Base-by-base conservation (phyloP, 805 yeast genomes). In the Torulaspora quercuum region DNA sequence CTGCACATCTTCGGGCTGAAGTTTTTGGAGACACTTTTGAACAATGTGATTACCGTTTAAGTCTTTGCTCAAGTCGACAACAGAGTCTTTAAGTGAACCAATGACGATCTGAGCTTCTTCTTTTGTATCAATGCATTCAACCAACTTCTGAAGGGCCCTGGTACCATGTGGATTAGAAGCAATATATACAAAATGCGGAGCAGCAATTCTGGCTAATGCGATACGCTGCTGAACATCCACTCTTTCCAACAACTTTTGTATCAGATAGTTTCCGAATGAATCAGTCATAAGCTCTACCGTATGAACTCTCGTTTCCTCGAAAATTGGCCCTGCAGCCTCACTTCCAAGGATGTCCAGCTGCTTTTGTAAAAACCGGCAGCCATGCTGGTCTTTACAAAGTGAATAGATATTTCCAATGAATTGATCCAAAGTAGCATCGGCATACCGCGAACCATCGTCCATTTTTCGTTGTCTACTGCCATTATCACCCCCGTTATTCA, bases 131-230 rank as follows among this genome's bases (percentile, higher is more conserved):
- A 87, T 72, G 49, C 87, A 82, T 57, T 92, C 97, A 34, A 92
- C 87, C 46, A 89, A 69, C 59, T 86, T 89, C 60, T 92, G 98
- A 44, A 92, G 67, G 1, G 97, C 96, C 49, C 98, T 74, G 1
- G 97, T 92, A 8, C 98, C 98, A 60, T 92, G 97, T 20, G 95
- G 94, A 53, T 89, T 89, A 42, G 85, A 68, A 0, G 97, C 95
- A 46, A 92, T 82, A 26, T 81, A 68, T 26, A 84, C 80, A 53
- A 89, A 74, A 26, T 78, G 79, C 2, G 83, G 76, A 3, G 88
- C 72, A 4, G 94, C 86, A 46, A 78, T 79, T 44, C 74, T 67
- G 19, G 90, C 82, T 30, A 92, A 61, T 10, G 69, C 61, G 9
- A 83, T 68, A 42, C 95, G 70, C 63, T 90, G 94, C 42, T 73